Evolutionary conservation across 495 filamentous ascomycete genomes (phyloP).

Genomic region (Hypoxylon crocopeplum): DNA sequence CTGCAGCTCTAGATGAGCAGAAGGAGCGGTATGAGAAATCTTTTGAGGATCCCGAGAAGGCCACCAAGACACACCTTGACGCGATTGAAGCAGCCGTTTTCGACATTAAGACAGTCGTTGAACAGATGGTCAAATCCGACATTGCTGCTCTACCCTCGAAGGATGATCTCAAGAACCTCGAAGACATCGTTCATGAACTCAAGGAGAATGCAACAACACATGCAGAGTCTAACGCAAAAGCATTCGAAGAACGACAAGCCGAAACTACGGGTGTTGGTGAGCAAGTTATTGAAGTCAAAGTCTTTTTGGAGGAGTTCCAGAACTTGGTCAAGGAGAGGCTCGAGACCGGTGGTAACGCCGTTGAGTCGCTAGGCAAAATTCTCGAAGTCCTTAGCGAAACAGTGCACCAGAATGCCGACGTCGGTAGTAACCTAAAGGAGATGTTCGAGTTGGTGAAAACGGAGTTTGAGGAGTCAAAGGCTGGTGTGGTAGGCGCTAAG

Average conservation of each 20-base stretch:
- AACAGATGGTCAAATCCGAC: constrained; percentile 72
- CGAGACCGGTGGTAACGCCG: constrained; percentile 55
- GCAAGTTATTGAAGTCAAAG: constrained; percentile 58
- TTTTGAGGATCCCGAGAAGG: constrained; percentile 66
- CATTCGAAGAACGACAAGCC: constrained; percentile 74
- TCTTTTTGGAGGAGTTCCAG: constrained; percentile 59
- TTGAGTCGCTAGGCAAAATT: constrained; percentile 61
- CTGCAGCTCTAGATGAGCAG: constrained; percentile 75
- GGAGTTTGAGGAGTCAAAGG: constrained; percentile 81
- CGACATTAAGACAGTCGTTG: constrained; percentile 78
- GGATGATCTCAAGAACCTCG: constrained; percentile 59
- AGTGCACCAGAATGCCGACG: constrained; percentile 59
- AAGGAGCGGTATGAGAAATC: constrained; percentile 70
- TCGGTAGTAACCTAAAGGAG: constrained; percentile 73
- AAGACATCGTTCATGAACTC: constrained; percentile 71
- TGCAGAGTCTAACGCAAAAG: constrained; percentile 75
- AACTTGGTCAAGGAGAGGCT: constrained; percentile 55
- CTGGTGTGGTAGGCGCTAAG: constrained; percentile 70
- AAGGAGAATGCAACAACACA: constrained; percentile 71
- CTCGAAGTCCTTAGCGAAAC: constrained; percentile 68
- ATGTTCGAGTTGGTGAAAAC: constrained; percentile 77
- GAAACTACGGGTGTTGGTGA: constrained; percentile 60
- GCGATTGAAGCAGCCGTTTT: constrained; percentile 77
- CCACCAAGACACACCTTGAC: constrained; percentile 80
- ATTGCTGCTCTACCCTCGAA: constrained; percentile 70